A percentile compares a stretch with the other conserved stretches of the same genome.
These are phyloP conservation scores for Taphrina pruni DNA, from an alignment of 1,139 yeast genomes.

Conservation along the genomic window DNA sequence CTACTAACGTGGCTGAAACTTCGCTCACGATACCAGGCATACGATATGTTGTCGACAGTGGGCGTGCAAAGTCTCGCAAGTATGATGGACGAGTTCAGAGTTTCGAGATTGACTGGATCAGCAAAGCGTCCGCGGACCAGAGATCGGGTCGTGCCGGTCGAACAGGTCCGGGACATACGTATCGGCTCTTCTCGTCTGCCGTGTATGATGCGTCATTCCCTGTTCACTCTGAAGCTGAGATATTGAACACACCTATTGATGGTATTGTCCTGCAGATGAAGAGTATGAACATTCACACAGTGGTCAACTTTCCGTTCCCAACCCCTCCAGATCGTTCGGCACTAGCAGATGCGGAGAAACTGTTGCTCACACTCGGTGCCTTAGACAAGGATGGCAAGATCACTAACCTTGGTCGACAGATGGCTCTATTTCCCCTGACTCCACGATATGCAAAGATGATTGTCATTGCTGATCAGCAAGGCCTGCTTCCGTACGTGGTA, in stretches of 20 bases:
- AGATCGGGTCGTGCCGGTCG: conserved; percentile 99
- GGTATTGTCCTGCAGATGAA: conserved; percentile 94
- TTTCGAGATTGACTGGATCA: conserved; percentile 88
- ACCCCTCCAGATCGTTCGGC: conserved; percentile 80
- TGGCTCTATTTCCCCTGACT: conserved; percentile 90
- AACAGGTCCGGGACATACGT: conserved; percentile 99
- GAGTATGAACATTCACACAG: conserved; percentile 92
- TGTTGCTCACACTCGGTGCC: conserved; percentile 80
- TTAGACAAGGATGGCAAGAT: conserved; percentile 61
- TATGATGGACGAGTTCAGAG: conserved; percentile 87
- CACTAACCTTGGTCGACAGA: conserved; percentile 79
- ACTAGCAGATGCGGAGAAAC: conserved; percentile 67
- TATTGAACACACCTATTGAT: conserved; percentile 92
- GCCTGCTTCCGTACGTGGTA: conserved; percentile 82
- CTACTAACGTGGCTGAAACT: conserved; percentile 98
- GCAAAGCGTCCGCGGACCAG: conserved; percentile 95
- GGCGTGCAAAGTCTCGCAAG: conserved; percentile 86
- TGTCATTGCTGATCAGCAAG: conserved; percentile 76
- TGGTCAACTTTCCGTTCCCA: conserved; percentile 93
- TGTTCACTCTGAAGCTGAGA: conserved; percentile 86
- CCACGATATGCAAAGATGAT: conserved; percentile 93
- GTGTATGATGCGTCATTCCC: conserved; percentile 84
- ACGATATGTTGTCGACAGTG: conserved; percentile 92
- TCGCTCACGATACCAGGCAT: conserved; percentile 96
- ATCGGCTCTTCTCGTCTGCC: conserved; percentile 92